Conservation (phyloP, 2,329 filamentous ascomycete species). For the Beauveria brongniartii region DNA sequence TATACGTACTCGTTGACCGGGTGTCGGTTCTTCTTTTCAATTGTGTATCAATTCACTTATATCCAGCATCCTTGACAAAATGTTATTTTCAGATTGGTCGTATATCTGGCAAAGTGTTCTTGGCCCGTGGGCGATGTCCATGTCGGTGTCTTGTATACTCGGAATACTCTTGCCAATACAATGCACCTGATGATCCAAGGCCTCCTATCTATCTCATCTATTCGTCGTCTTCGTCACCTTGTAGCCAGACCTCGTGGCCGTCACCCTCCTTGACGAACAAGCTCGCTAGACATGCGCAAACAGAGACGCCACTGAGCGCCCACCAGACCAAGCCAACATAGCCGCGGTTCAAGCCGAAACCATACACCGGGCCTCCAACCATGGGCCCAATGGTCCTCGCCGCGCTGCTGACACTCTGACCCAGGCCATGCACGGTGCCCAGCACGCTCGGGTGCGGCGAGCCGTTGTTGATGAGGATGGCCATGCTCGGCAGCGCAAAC, state of each 20-base stretch:
- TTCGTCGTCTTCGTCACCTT: constrained; percentile 46
- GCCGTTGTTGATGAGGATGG: constrained; percentile 40
- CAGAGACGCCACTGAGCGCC: constrained; percentile 41
- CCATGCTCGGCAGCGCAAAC: constrained; percentile 44
- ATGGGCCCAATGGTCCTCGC: constrained; percentile 53
- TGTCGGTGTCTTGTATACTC: not conserved
- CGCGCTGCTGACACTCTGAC: constrained; percentile 50
- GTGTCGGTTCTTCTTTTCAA: not conserved
- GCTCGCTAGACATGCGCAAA: constrained; percentile 41
- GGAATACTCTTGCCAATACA: not conserved
- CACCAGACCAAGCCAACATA: constrained; percentile 53
- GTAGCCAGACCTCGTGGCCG: constrained; percentile 57
- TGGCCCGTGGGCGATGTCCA: not conserved
- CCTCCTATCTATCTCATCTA: not conserved
- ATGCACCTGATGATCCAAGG: not conserved
- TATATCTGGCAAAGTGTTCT: not conserved
- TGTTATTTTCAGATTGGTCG: not conserved
- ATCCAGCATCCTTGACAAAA: not conserved
- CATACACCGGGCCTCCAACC: constrained; percentile 53
- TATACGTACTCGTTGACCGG: not conserved
- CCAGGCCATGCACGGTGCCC: constrained; percentile 41
- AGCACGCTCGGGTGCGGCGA: constrained; percentile 40
- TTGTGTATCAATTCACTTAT: not conserved
- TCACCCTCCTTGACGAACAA: constrained; percentile 51
- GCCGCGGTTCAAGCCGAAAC: constrained; percentile 46